phyloP scores from a whole-genome alignment of 306 rosid genomes.

The Mimosa pudica region DNA sequence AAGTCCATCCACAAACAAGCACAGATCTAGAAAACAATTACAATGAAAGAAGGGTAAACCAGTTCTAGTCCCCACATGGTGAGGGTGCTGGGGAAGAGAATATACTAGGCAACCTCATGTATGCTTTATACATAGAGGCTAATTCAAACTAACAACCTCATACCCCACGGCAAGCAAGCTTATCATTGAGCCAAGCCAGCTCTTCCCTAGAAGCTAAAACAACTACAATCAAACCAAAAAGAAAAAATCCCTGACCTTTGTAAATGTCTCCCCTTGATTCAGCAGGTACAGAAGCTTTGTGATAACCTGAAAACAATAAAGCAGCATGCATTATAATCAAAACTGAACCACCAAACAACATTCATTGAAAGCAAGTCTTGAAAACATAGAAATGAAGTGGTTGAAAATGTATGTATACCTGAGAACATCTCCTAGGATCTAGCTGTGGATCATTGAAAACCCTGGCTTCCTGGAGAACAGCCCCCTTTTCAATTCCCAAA shows the following conservation, averaged over 20 bases:
- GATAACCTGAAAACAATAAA: slow-evolving; percentile 64
- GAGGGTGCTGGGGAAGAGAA: no score
- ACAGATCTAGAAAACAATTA: slow-evolving; percentile 31
- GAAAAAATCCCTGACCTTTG: slow-evolving; percentile 61
- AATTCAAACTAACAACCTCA: no score
- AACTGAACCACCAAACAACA: slow-evolving; percentile 33
- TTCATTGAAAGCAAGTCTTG: slow-evolving; percentile 25
- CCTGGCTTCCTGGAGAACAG: slow-evolving; percentile 97
- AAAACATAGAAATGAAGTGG: slow-evolving; percentile 19
- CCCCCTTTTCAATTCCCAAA: slow-evolving; percentile 94
- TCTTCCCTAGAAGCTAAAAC: no score
- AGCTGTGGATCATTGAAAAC: slow-evolving; percentile 98
- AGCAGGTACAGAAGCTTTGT: slow-evolving; percentile 91
- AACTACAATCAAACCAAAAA: slow-evolving; percentile 9
- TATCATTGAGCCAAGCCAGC: no score
- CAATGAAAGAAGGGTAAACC: no score
- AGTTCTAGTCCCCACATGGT: no score
- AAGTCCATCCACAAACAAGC: slow-evolving; percentile 26
- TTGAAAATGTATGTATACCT: slow-evolving; percentile 56
- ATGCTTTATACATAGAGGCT: no score
- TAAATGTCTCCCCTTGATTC: slow-evolving; percentile 94
- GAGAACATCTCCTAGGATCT: slow-evolving; percentile 96
- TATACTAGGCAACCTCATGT: no score
- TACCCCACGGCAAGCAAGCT: no score
- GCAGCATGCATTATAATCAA: slow-evolving; percentile 25